These are phyloP conservation scores for Melastoma candidum DNA, from an alignment of 441 rosid species.

Conservation along the genomic window DNA sequence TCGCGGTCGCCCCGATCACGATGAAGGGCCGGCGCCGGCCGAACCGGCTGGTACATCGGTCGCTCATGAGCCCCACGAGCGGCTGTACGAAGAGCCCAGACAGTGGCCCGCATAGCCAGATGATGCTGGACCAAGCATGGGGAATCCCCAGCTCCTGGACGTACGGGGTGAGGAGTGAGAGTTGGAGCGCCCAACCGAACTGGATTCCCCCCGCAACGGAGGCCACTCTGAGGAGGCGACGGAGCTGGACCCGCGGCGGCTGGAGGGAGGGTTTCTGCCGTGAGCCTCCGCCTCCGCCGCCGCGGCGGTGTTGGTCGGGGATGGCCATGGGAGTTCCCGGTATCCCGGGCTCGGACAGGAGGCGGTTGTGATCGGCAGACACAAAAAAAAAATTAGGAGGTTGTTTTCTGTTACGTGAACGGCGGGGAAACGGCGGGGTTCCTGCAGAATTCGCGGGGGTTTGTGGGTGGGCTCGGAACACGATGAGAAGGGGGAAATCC, in stretches of 20 bases:
- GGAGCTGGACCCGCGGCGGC: slow-evolving; percentile 39
- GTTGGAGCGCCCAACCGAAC: slow-evolving; percentile 98
- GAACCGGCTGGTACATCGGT: slow-evolving; percentile 69
- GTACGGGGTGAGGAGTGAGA: slow-evolving; percentile 86
- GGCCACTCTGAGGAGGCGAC: slow-evolving; percentile 72
- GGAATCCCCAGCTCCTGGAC: slow-evolving; percentile 97
- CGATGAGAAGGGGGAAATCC: too few species aligned
- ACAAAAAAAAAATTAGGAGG: too few species aligned
- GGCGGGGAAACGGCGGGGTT: too few species aligned
- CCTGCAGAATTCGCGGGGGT: too few species aligned
- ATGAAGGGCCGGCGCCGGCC: slow-evolving; percentile 93
- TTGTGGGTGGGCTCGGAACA: too few species aligned
- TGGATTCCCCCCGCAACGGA: slow-evolving; percentile 95
- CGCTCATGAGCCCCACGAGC: slow-evolving; percentile 82
- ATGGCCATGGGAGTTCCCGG: too few species aligned
- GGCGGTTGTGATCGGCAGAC: too few species aligned
- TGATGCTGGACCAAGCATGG: slow-evolving; percentile 89
- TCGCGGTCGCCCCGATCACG: slow-evolving; percentile 44
- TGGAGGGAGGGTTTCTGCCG: neutral
- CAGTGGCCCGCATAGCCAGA: slow-evolving; percentile 97
- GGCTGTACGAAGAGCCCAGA: slow-evolving; percentile 89
- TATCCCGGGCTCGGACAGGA: too few species aligned
- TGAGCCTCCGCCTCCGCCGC: too few species aligned
- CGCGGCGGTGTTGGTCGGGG: too few species aligned
- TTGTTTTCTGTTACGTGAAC: too few species aligned